These are phyloP conservation scores for Xylariales sp. DNA, from an alignment of 2,329 filamentous ascomycete genomes.

Conservation along the genomic window DNA sequence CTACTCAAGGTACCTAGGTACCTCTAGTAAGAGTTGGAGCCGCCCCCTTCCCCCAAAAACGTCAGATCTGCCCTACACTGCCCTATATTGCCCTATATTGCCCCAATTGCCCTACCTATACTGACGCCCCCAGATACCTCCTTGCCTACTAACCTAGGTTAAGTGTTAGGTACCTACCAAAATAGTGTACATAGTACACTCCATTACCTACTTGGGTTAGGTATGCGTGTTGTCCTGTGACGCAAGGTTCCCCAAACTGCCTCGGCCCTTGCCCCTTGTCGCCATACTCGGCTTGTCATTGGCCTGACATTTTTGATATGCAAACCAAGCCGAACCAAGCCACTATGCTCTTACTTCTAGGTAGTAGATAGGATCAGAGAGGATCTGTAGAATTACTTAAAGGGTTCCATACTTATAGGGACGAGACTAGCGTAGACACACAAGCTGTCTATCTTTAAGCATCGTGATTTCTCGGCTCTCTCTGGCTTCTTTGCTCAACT, in stretches of 20 bases:
- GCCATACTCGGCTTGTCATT: not conserved
- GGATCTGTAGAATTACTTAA: constrained; percentile 17
- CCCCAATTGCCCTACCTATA: no score
- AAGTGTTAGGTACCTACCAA: no score
- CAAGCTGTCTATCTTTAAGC: not conserved
- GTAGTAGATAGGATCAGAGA: no score
- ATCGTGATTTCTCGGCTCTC: constrained; percentile 7
- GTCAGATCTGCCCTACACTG: constrained; percentile 7
- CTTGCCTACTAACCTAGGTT: no score
- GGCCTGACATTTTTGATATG: no score
- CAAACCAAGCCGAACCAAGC: no score
- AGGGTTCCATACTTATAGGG: constrained; percentile 1
- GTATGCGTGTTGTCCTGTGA: constrained; percentile 2
- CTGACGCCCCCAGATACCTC: no score
- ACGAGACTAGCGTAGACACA: not conserved
- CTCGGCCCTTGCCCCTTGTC: constrained; percentile 19
- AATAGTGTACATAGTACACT: not conserved
- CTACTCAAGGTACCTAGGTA: no score
- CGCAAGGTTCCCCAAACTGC: constrained; percentile 9
- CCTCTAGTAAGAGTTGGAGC: no score
- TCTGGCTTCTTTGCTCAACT: not conserved
- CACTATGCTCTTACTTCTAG: no score
- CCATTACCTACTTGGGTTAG: constrained; percentile 4
- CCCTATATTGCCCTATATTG: no score
- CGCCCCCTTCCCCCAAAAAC: not conserved